phyloP scores from a whole-genome alignment of 768 basidiomycete species.

The Suillus alpinus region DNA sequence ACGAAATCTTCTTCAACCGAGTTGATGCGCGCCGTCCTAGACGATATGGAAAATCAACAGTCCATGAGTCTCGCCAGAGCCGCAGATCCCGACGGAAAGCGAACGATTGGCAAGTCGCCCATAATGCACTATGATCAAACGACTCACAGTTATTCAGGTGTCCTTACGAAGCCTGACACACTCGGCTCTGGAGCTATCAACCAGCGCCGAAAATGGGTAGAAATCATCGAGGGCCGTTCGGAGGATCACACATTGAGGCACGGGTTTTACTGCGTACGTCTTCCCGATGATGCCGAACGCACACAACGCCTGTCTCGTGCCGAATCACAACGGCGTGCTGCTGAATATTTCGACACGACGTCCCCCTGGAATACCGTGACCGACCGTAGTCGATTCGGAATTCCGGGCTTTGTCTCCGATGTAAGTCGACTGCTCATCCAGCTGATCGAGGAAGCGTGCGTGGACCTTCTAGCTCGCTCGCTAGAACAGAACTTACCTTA shows the following conservation, averaged over 20 bases:
- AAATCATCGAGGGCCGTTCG: slow-evolving; percentile 37
- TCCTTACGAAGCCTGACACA: slow-evolving; percentile 56
- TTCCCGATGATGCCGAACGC: slow-evolving; percentile 38
- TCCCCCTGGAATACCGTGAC: slow-evolving; percentile 35
- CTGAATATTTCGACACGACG: slow-evolving; percentile 32
- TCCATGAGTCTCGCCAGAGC: slow-evolving; percentile 46
- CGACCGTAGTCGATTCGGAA: slow-evolving; percentile 33
- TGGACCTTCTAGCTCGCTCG: background rate
- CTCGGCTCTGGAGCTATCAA: slow-evolving; percentile 36
- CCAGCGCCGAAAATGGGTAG: slow-evolving; percentile 39
- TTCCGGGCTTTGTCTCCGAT: slow-evolving; percentile 29
- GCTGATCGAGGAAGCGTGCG: slow-evolving; percentile 32
- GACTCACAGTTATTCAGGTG: slow-evolving; percentile 32
- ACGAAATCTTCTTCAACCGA: background rate
- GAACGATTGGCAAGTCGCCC: slow-evolving; percentile 47
- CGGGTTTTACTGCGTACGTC: slow-evolving; percentile 44
- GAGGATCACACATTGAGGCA: slow-evolving; percentile 33
- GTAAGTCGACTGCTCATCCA: slow-evolving; percentile 35
- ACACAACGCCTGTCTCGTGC: slow-evolving; percentile 24
- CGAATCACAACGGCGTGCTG: slow-evolving; percentile 35
- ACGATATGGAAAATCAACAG: slow-evolving; percentile 59
- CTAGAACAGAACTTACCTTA: background rate
- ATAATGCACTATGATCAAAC: background rate
- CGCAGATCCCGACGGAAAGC: slow-evolving; percentile 42
- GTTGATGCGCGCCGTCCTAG: slow-evolving; percentile 23